Evolutionary conservation across 106 monocot species (phyloP).

Genomic region (Hemerocallis citrina): DNA sequence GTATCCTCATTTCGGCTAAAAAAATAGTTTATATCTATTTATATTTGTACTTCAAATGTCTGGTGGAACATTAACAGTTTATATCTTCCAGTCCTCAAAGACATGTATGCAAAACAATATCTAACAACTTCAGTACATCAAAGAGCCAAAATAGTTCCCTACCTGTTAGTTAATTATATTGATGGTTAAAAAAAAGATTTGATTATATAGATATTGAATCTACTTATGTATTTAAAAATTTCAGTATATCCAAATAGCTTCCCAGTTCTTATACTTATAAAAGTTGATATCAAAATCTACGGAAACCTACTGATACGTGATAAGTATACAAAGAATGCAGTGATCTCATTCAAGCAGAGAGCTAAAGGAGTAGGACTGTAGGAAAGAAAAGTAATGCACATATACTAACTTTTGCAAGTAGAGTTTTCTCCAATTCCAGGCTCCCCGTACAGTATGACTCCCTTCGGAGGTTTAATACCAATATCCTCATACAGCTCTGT

Average conservation of each 20-base stretch:
- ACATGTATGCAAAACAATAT: neutral
- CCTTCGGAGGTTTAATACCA: constrained; percentile 54
- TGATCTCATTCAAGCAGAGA: neutral
- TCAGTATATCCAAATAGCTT: neutral
- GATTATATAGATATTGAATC: too few relatives aligned
- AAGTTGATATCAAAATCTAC: too few relatives aligned
- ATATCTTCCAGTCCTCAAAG: too few relatives aligned
- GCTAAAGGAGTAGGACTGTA: neutral
- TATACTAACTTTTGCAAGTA: constrained; percentile 38
- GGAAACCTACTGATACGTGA: neutral
- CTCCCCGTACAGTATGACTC: constrained; percentile 49
- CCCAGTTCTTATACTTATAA: too few relatives aligned
- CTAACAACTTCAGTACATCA: neutral
- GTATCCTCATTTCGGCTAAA: too few relatives aligned
- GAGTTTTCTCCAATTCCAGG: constrained; percentile 49
- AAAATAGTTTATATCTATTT: too few relatives aligned
- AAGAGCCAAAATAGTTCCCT: neutral
- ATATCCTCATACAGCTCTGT: constrained; percentile 58
- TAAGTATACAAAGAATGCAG: neutral
- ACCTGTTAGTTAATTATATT: too few relatives aligned
- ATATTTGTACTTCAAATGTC: too few relatives aligned
- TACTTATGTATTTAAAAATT: too few relatives aligned
- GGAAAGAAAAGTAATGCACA: neutral
- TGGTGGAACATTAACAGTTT: too few relatives aligned
- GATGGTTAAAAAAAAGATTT: too few relatives aligned